Percentiles rank a stretch among this genome's conserved stretches.
phyloP scores from a whole-genome alignment of 2,329 filamentous ascomycete genomes.

The Penicillium rolfsii region DNA sequence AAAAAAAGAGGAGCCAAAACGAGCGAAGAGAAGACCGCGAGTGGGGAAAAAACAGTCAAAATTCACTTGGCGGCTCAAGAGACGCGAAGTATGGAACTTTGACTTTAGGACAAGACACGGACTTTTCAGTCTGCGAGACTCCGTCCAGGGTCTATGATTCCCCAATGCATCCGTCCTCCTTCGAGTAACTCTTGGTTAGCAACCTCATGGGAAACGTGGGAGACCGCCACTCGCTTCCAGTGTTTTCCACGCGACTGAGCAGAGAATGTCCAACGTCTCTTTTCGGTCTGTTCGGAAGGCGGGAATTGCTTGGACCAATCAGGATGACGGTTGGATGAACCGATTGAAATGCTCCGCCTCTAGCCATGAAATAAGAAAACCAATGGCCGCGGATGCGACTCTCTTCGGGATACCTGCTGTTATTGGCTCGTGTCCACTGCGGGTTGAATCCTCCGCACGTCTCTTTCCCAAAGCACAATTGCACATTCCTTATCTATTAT shows the following conservation, averaged over 20 bases:
- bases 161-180: background rate
- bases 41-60: slow-evolving; percentile 4
- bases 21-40: slow-evolving; percentile 6
- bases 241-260: background rate
- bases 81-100: background rate
- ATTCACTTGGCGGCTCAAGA: background rate
- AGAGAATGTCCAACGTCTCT: background rate
- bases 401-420: background rate
- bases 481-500: too few relatives aligned
- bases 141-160: background rate
- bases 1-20: background rate
- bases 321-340: background rate
- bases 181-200: background rate
- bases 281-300: background rate
- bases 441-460: background rate
- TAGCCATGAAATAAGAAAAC: too few relatives aligned
- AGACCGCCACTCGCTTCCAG: background rate
- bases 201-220: background rate
- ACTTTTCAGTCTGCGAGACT: background rate
- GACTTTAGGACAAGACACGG: background rate
- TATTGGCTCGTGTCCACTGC: background rate
- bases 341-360: too few relatives aligned
- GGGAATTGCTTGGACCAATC: slow-evolving; percentile 1
- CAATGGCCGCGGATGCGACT: background rate
- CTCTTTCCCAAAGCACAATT: background rate